phyloP scores from a whole-genome alignment of 352 stramenopile species.

The Elongisporangium senticosum region DNA sequence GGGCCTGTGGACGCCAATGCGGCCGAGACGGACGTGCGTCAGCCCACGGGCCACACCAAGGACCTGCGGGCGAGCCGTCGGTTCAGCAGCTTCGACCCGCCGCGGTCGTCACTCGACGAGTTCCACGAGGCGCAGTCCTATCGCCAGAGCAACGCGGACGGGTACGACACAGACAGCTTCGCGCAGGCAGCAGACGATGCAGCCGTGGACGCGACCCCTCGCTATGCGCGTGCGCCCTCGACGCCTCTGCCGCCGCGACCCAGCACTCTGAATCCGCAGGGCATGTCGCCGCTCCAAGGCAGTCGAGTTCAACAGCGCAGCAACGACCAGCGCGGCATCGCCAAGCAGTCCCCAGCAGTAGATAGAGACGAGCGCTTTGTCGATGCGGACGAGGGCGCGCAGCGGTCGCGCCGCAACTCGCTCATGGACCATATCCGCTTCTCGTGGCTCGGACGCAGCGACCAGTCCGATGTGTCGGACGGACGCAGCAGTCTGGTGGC shows the following conservation, averaged over 20 bases:
- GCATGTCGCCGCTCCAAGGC: background rate
- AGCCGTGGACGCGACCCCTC: background rate
- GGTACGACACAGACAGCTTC: conserved; percentile 5
- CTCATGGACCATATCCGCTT: conserved; percentile 44
- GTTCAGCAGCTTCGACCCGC: background rate
- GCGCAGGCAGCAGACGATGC: conserved; percentile 3
- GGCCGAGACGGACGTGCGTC: conserved; percentile 16
- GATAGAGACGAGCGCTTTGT: conserved; percentile 4
- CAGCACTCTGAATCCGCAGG: background rate
- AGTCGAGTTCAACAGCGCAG: conserved; percentile 6
- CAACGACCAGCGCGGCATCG: conserved; percentile 6
- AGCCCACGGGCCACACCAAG: conserved; percentile 12
- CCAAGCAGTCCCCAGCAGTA: conserved; percentile 2
- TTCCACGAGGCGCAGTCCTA: conserved; percentile 6
- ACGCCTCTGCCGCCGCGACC: background rate
- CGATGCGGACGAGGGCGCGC: conserved; percentile 6
- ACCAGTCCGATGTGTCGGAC: conserved; percentile 30
- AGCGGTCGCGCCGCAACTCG: conserved; percentile 21
- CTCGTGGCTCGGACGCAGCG: conserved; percentile 56
- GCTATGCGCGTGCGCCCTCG: background rate
- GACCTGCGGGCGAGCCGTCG: conserved; percentile 9
- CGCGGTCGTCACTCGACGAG: conserved; percentile 7
- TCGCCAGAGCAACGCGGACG: conserved; percentile 4
- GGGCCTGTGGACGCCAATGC: conserved; percentile 6
- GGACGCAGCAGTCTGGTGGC: conserved; percentile 20